Evolutionary conservation across 2,329 filamentous ascomycete genomes (phyloP), one percentile per base, ranked within the genome.

Genomic region (Emmonsiellopsis sp.): DNA sequence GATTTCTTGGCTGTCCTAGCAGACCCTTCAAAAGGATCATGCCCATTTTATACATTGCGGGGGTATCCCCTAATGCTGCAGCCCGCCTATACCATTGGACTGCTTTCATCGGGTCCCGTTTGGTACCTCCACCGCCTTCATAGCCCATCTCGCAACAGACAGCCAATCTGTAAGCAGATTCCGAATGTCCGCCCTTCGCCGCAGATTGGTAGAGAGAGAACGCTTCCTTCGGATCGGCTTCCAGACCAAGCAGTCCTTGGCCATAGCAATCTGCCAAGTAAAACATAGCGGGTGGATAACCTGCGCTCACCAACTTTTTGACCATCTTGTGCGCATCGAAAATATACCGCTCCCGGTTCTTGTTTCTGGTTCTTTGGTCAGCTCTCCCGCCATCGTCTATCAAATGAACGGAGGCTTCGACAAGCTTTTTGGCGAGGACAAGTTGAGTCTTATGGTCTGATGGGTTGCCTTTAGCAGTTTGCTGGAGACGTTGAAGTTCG

Each of bases 71-170:
- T 2, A 97, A 77, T 10, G 86, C 86, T 9, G 93, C 92, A 6
- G 93, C 90, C 43, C 91, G 87, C 68, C 92, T 90, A 71, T 98
- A 98, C 93, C 93, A 98, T 69, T 97, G 92, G 16, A 97, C 91
- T 1, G 93, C 92, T 72, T 97, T 97, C 59, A 92, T 73, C 0
- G 89, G 89, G 65, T 98, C 93, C 62, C 86, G 87, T 55, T 89
- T 84, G 1, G 93, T 97, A 26, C 93, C 93, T 51, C 93, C 93
- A 32, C 91, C 92, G 63, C 95, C 91, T 66, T 97, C 92, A 53
- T 90, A 84, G 3, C 93, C 93, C 62, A 98, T 89, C 68, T 98
- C 93, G 66, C 93, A 97, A 73, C 93, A 98, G 0, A 98, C 92
- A 0, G 93, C 93, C 30, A 93, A 95, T 52, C 93, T 83, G 69